A percentile compares a stretch with the other conserved stretches of the same genome.
phyloP scores from a whole-genome alignment of 116 monocot genomes.

The Thalassia testudinum region DNA sequence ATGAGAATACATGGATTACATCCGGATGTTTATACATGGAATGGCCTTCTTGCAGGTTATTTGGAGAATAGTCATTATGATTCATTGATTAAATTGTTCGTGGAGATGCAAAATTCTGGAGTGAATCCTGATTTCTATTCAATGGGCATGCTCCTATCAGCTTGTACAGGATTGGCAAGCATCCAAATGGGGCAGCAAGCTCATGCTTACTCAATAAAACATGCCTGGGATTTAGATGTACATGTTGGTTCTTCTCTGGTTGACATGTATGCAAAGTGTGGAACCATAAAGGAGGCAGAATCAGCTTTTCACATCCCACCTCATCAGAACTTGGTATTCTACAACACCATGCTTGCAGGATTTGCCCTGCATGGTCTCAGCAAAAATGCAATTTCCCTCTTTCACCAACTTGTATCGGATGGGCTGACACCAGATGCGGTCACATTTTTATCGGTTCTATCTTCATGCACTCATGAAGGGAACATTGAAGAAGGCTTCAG shows the following conservation, averaged over 20 bases:
- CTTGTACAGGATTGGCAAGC: constrained; percentile 16
- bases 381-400: constrained; percentile 7
- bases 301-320: constrained; percentile 13
- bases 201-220: constrained; percentile 27
- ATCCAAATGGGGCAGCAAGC: constrained; percentile 40
- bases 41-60: constrained; percentile 34
- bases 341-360: constrained; percentile 31
- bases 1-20: constrained; percentile 3
- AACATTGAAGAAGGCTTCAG: constrained; percentile 21
- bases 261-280: constrained; percentile 26
- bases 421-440: constrained; percentile 11
- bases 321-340: constrained; percentile 11
- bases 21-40: constrained; percentile 48
- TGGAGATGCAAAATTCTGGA: constrained; percentile 17
- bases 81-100: constrained; percentile 17
- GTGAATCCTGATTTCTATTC: constrained; percentile 33
- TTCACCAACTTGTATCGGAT: constrained; percentile 3
- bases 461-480: constrained; percentile 24
- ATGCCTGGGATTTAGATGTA: constrained; percentile 24
- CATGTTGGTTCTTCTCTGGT: constrained; percentile 17
- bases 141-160: constrained; percentile 37
- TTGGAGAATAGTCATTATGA: constrained; percentile 7
- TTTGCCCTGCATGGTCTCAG: constrained; percentile 21
- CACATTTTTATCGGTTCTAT: constrained; percentile 22
- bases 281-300: constrained; percentile 7